A percentile compares a stretch with the other conserved stretches of the same genome.
phyloP scores from a whole-genome alignment of 345 rosid genomes.

The Alliaria petiolata region DNA sequence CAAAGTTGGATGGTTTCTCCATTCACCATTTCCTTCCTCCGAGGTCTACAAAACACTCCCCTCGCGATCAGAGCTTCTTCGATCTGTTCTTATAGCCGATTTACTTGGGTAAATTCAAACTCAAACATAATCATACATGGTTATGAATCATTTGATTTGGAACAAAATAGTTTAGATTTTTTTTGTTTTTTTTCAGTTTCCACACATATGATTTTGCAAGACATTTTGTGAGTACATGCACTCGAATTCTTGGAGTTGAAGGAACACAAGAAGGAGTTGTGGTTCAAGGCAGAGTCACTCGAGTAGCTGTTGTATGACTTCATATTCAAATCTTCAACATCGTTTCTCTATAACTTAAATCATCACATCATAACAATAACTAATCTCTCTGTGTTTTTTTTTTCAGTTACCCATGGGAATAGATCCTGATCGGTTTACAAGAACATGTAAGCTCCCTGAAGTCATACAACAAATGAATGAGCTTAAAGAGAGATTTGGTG shows the following conservation, averaged over 20 bases:
- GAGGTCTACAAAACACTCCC: conserved; percentile 91
- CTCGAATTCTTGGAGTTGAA: conserved; percentile 90
- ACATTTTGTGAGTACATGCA: conserved; percentile 90
- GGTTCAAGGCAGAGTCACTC: conserved; percentile 79
- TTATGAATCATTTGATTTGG: not conserved
- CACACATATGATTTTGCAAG: conserved; percentile 95
- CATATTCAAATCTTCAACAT: conserved; percentile 16
- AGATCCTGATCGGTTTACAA: conserved; percentile 71
- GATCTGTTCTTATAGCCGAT: conserved; percentile 79
- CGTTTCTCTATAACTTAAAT: not conserved
- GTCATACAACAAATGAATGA: conserved; percentile 72
- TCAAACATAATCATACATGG: not conserved
- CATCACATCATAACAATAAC: not conserved
- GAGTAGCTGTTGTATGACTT: conserved; percentile 80
- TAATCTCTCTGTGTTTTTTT: not conserved
- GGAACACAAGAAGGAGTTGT: conserved; percentile 95
- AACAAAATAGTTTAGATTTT: not conserved
- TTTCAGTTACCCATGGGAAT: conserved; percentile 95
- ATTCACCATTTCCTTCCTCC: conserved; percentile 96
- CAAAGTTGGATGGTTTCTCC: conserved; percentile 99
- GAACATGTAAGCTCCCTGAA: conserved; percentile 50
- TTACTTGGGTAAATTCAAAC: conserved; percentile 66
- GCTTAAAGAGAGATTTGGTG: conserved; percentile 71
- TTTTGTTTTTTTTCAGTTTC: conserved; percentile 40
- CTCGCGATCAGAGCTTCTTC: conserved; percentile 82